A percentile compares a stretch with the other conserved stretches of the same genome.
Evolutionary conservation across 75 land plant species (phyloP).

Genomic region (Selaginella moellendorffii): DNA sequence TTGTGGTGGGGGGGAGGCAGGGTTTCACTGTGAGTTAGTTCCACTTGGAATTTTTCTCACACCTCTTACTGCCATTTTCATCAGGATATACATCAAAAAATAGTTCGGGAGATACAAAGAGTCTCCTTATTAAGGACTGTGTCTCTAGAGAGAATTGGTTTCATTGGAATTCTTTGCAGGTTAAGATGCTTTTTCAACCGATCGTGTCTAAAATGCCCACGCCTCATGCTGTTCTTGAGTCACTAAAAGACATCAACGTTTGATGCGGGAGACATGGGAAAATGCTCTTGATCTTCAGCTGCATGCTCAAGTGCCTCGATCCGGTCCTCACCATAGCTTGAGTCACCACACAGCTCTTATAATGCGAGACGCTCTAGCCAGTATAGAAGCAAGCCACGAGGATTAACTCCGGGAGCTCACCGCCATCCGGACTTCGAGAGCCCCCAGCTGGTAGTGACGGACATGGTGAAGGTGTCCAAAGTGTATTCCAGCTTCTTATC

Average conservation of each 20-base stretch:
- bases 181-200: conserved; percentile 19
- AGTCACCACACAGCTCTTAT: conserved; percentile 29
- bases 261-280: conserved; percentile 20
- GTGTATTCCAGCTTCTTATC: conserved; percentile 20
- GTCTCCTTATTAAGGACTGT: conserved; percentile 19
- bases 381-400: conserved; percentile 23
- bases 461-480: conserved; percentile 30
- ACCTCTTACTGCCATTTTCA: conserved; percentile 15
- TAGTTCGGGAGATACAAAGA: conserved; percentile 18
- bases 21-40: too few relatives aligned
- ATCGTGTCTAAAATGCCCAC: conserved; percentile 18
- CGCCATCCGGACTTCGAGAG: conserved; percentile 20
- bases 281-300: conserved; percentile 28
- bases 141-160: conserved; percentile 7
- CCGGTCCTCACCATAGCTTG: conserved; percentile 31
- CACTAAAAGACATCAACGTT: conserved; percentile 21
- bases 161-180: conserved; percentile 10
- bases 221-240: conserved; percentile 21
- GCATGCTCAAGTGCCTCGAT: conserved; percentile 31
- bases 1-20: too few relatives aligned
- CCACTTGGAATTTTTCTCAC: too few relatives aligned
- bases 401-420: conserved; percentile 26
- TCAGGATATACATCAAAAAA: conserved; percentile 10
- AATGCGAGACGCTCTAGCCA: conserved; percentile 18
- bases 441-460: conserved; percentile 22